Evolutionary conservation across 225 moss, liverwort and hornwort species (phyloP).

Genomic region (Anthoceros angustus): DNA sequence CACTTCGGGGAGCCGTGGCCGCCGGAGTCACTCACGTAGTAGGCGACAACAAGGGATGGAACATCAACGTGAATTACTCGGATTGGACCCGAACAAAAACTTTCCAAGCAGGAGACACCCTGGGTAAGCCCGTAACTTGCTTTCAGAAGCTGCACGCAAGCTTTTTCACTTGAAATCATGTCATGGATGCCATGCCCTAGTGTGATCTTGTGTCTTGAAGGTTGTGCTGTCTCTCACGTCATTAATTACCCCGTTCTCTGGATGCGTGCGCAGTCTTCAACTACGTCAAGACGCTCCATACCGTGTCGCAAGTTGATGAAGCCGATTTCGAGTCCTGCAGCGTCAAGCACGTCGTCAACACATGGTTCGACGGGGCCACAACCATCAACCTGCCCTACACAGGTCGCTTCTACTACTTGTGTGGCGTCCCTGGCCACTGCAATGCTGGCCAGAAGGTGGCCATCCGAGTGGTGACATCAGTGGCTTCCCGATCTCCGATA

Average conservation of each 20-base stretch:
- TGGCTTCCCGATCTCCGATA: background rate
- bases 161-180: no score
- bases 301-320: background rate
- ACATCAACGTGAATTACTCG: constrained; percentile 1
- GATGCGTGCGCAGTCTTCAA: background rate
- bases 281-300: background rate
- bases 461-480: constrained; percentile 6
- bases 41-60: background rate
- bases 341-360: background rate
- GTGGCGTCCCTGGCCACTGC: constrained; percentile 32
- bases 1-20: background rate
- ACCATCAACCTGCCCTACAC: constrained; percentile 9
- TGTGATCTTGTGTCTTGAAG: no score
- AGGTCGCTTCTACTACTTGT: constrained; percentile 34
- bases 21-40: background rate
- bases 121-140: background rate
- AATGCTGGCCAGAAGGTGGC: constrained; percentile 26
- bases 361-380: constrained; percentile 16
- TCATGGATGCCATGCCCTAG: no score
- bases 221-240: no score
- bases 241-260: background rate
- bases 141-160: background rate
- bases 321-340: constrained; percentile 1
- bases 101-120: background rate
- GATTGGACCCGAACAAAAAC: background rate